These are phyloP conservation scores for Puya raimondii DNA, from an alignment of 176 grass and related monocot genomes.

Conservation along the genomic window DNA sequence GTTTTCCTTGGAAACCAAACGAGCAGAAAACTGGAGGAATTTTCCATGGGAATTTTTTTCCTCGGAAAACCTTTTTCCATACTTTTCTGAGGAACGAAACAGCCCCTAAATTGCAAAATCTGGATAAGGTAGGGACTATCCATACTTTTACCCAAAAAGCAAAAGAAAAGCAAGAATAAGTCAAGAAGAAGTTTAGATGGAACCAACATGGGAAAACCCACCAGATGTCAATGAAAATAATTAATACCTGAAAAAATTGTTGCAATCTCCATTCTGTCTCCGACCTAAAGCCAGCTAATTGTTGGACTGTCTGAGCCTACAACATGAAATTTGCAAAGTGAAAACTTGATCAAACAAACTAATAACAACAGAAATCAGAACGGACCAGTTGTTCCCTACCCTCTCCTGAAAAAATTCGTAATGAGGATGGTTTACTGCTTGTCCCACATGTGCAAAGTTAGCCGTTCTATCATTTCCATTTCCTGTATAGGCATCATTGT, in stretches of 20 bases:
- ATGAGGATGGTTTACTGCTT: neutral
- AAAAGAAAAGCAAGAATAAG: neutral
- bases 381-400: neutral
- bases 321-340: neutral
- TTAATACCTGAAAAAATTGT: conserved; percentile 1
- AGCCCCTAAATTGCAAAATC: no score
- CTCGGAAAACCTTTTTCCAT: no score
- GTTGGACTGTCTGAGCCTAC: conserved; percentile 5
- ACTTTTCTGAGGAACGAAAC: no score
- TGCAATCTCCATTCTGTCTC: neutral
- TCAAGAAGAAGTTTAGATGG: neutral
- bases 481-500: neutral
- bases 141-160: neutral
- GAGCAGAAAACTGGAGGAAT: no score
- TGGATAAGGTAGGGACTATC: no score
- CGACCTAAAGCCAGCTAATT: neutral
- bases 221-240: neutral
- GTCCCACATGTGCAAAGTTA: neutral
- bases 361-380: neutral
- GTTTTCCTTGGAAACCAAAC: no score
- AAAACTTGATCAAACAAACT: neutral
- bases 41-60: no score
- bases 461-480: neutral
- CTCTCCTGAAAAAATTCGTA: neutral
- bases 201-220: neutral